Evolutionary conservation across 805 yeast genomes (phyloP).

Genomic region (Myxozyma melibiosi): DNA sequence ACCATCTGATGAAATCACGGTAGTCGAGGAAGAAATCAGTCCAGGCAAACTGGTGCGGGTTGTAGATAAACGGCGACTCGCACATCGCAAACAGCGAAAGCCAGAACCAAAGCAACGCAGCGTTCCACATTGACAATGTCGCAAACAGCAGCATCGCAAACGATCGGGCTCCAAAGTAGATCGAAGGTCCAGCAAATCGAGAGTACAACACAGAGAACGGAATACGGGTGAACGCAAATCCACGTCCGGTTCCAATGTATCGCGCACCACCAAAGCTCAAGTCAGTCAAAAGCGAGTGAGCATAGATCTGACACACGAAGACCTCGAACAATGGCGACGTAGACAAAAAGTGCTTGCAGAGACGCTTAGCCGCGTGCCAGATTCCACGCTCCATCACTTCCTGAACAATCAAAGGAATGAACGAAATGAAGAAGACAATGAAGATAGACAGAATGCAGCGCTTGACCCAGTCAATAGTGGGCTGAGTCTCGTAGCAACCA

Average conservation of each 20-base stretch:
- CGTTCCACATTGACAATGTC: slow-evolving; percentile 85
- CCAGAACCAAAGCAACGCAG: slow-evolving; percentile 97
- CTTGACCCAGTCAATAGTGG: slow-evolving; percentile 88
- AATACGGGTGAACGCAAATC: slow-evolving; percentile 82
- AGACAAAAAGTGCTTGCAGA: slow-evolving; percentile 75
- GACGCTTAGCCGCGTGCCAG: slow-evolving; percentile 69
- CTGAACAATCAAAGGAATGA: slow-evolving; percentile 83
- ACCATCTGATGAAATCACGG: slow-evolving; percentile 88
- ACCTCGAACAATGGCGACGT: slow-evolving; percentile 92
- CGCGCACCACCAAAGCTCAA: slow-evolving; percentile 88
- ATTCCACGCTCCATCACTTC: slow-evolving; percentile 85
- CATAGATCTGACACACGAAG: slow-evolving; percentile 90
- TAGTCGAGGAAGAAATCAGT: slow-evolving; percentile 95
- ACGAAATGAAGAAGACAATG: slow-evolving; percentile 90
- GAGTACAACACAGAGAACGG: slow-evolving; percentile 74
- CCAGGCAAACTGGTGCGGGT: slow-evolving; percentile 98
- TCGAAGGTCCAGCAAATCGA: slow-evolving; percentile 72
- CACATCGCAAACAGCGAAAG: slow-evolving; percentile 83
- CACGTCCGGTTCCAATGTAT: slow-evolving; percentile 91
- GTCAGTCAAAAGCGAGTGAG: slow-evolving; percentile 73
- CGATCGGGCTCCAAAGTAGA: slow-evolving; percentile 74
- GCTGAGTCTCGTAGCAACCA: slow-evolving; percentile 84
- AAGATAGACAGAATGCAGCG: slow-evolving; percentile 86
- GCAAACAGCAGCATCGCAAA: slow-evolving; percentile 74
- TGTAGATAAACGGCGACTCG: slow-evolving; percentile 91